phyloP scores from a whole-genome alignment of 208 protist species.

The Crithidia thermophila region DNA sequence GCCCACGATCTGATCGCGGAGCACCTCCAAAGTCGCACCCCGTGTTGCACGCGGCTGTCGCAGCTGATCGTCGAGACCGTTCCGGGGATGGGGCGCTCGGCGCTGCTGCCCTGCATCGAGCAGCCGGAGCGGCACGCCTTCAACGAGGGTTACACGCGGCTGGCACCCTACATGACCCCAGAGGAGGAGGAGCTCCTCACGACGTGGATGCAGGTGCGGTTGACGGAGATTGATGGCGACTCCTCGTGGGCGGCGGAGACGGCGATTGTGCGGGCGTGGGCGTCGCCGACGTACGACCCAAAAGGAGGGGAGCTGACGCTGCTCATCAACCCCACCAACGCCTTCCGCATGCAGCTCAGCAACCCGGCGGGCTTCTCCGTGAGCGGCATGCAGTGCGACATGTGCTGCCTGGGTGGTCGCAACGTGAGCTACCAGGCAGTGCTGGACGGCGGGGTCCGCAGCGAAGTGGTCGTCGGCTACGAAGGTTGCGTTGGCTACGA shows the following conservation, averaged over 20 bases:
- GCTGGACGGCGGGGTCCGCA: constrained; percentile 30
- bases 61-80: constrained; percentile 17
- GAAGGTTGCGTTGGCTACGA: constrained; percentile 36
- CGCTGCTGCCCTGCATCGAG: constrained; percentile 29
- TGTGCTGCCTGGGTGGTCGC: constrained; percentile 20
- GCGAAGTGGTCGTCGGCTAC: constrained; percentile 14
- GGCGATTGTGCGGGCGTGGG: constrained; percentile 21
- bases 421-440: constrained; percentile 33
- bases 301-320: constrained; percentile 28
- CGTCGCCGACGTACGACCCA: constrained; percentile 26
- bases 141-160: constrained; percentile 21
- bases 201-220: constrained; percentile 24
- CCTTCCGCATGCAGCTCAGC: constrained; percentile 33
- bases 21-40: background rate
- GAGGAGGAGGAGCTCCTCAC: constrained; percentile 18
- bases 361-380: constrained; percentile 20
- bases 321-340: constrained; percentile 22
- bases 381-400: constrained; percentile 24
- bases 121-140: constrained; percentile 27
- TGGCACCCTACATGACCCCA: constrained; percentile 13
- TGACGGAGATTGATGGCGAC: constrained; percentile 10
- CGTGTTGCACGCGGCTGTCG: constrained; percentile 11
- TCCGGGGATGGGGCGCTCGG: constrained; percentile 1
- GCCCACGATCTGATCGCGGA: background rate
- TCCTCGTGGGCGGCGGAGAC: background rate